Base-by-base conservation (phyloP, 2,329 filamentous ascomycete genomes). In the Beauveria pseudobassiana region DNA sequence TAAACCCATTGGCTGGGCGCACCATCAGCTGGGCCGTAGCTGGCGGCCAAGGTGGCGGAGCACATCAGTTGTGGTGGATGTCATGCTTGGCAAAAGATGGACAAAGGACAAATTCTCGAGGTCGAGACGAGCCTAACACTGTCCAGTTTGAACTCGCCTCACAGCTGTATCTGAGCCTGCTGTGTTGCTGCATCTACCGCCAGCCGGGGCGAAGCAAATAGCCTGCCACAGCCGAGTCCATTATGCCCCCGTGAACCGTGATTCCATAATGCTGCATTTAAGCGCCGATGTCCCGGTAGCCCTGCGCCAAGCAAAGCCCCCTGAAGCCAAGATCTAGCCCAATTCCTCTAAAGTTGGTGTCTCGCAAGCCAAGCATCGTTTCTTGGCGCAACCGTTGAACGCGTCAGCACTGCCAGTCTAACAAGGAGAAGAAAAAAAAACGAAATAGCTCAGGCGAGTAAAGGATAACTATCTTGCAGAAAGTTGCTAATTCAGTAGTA, bases 31-130 rank as follows among this genome's bases (percentile, higher is more conserved):
- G 12, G 34, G 34, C 34, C 34, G 12, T 45, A 10, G 38, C 26
- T 59, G 48, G 57, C 55, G 18, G 48, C 38, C 14, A 46, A 16
- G 5, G 50, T 60, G 58, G 58, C 58, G 53, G 58, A 53, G 58
- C 28, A 53, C 24, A 22, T 42, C 9, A 46, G 26, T 38, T 53
- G 49, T 34, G 26, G 58, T 53, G 49, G 58, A 34, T 48, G 58
- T 52, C 24, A 9, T 24, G 24, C 58, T 54, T 60, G 58, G 58
- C 58, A 54, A 45, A 50, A 22, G 16, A 5, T 3, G 45, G 42
- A n/a, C 22, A 38, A 45, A 14, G 52, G 22, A 38, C 14, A n/a
- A 26, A 28, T 34, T 46, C 43, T 26, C 28, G 26, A 10, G 22
- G 20, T 16, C 7, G 10, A 24, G 22, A 38, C 12, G 12, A 38